Conservation (phyloP, 2,329 filamentous ascomycete genomes). For the Madurella fahalii region DNA sequence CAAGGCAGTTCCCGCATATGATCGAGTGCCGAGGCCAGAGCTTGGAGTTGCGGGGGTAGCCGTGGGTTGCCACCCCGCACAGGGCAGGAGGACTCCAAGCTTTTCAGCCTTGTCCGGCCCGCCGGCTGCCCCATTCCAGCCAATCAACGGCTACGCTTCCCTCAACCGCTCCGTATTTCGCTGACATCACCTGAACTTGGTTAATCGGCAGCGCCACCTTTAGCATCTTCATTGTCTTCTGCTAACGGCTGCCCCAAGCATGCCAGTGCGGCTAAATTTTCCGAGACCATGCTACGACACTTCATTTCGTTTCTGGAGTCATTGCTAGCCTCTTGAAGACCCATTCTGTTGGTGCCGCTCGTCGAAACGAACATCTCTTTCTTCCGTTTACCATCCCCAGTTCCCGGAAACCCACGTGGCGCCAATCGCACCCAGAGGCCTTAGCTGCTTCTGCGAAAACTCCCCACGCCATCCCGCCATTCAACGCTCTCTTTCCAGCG, state of each 20-base stretch:
- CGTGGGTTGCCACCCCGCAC: no score
- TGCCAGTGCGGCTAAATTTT: no score
- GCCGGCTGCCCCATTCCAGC: not conserved
- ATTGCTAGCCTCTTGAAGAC: not conserved
- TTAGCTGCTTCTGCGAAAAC: not conserved
- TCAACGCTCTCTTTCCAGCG: not conserved
- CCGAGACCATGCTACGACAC: not conserved
- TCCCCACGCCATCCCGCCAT: not conserved
- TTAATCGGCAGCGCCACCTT: no score
- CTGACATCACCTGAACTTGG: conserved; percentile 11
- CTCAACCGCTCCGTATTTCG: not conserved
- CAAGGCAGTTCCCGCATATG: no score
- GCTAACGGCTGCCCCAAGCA: no score
- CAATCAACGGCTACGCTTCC: conserved; percentile 1
- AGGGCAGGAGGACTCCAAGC: no score
- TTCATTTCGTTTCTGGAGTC: not conserved
- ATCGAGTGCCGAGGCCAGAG: no score
- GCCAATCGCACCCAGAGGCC: conserved; percentile 5
- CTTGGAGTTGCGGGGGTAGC: no score
- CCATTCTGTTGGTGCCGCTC: not conserved
- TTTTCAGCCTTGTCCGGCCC: no score
- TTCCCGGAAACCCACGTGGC: conserved; percentile 8
- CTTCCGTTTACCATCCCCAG: not conserved
- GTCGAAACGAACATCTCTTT: not conserved
- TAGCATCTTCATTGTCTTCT: no score